phyloP scores from a whole-genome alignment of 2,329 filamentous ascomycete species.

The Fusarium sp. region DNA sequence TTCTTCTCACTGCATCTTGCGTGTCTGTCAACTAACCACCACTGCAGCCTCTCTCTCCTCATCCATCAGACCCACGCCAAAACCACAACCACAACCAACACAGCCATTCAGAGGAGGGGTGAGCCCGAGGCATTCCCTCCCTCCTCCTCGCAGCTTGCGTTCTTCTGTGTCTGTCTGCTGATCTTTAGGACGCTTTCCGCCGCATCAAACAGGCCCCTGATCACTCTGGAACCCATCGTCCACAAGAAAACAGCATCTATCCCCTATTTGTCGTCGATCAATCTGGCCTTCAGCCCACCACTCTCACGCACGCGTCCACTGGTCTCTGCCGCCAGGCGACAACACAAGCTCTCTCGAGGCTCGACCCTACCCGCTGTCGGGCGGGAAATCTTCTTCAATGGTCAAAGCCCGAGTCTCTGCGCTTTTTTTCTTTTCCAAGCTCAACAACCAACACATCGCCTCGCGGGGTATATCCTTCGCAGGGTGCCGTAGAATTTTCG shows the following conservation, averaged over 20 bases:
- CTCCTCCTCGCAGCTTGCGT: conserved; percentile 9
- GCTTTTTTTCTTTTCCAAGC: conserved; percentile 47
- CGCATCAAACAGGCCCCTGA: conserved; percentile 22
- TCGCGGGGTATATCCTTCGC: conserved; percentile 58
- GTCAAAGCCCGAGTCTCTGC: conserved; percentile 45
- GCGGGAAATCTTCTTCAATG: conserved; percentile 34
- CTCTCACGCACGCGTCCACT: conserved; percentile 49
- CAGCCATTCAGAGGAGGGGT: conserved; percentile 30
- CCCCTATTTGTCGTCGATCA: conserved; percentile 43
- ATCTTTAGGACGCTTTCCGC: conserved; percentile 37
- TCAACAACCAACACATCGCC: conserved; percentile 53
- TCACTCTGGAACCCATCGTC: conserved; percentile 18
- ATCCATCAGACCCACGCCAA: conserved; percentile 41
- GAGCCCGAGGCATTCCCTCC: conserved; percentile 22
- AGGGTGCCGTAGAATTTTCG: conserved; percentile 52
- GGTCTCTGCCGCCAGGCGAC: conserved; percentile 41
- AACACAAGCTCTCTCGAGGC: conserved; percentile 44
- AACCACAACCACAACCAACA: conserved; percentile 35
- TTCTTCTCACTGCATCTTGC: conserved; percentile 46
- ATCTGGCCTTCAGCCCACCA: conserved; percentile 50
- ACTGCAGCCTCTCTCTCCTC: conserved; percentile 41
- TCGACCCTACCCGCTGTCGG: conserved; percentile 36
- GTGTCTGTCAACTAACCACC: conserved; percentile 43
- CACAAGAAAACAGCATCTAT: conserved; percentile 42
- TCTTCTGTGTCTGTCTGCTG: conserved; percentile 32